Evolutionary conservation across 2,329 filamentous ascomycete genomes (phyloP), one percentile per base, ranked within the genome.

Genomic region (Fusarium caatingaense): DNA sequence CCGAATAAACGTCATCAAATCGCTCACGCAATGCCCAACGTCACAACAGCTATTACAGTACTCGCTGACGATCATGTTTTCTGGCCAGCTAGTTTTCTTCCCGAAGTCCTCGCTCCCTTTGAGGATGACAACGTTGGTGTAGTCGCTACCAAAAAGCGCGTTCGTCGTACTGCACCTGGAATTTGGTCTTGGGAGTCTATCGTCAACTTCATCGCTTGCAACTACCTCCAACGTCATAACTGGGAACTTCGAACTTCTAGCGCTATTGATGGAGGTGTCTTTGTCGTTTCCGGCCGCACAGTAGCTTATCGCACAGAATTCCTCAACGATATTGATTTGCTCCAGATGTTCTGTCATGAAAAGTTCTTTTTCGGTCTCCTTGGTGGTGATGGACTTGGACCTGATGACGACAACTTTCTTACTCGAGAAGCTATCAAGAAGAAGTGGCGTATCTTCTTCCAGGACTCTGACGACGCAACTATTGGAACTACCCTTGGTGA

Each of bases 191-290:
- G 77, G 56, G 30, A 37, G 1, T 78, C 77, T 0, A 77, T 85
- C 55, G 83, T 82, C 76, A 89, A 90, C 76, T 83, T 88, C 73
- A 79, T 90, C 20, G 88, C 86, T 0, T 84, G 84, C 30, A 76
- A 83, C n/a, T 90, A 90, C 73, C 83, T 91, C 2, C 83, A 87
- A 69, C 85, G 88, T 0, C 87, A 89, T 76, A 90, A 89, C 73
- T 91, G 86, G 74, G 88, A 91, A 72, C 85, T 87, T 55, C 82
- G 84, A 1, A 80, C 86, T 0, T 85, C 85, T 9, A 87, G 86
- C 64, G 79, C 83, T 9, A 78, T 90, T 12, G 88, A 91, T 60
- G 87, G 87, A 11, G 87, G 86, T 12, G 82, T 88, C 21, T 89
- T 87, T 50, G 86, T 88, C 2, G 79, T 90, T 4, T 89, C 87